Evolutionary conservation across 2,329 filamentous ascomycete genomes (phyloP), one percentile per base, ranked within the genome.

Genomic region (Lasiodiplodia citricola): DNA sequence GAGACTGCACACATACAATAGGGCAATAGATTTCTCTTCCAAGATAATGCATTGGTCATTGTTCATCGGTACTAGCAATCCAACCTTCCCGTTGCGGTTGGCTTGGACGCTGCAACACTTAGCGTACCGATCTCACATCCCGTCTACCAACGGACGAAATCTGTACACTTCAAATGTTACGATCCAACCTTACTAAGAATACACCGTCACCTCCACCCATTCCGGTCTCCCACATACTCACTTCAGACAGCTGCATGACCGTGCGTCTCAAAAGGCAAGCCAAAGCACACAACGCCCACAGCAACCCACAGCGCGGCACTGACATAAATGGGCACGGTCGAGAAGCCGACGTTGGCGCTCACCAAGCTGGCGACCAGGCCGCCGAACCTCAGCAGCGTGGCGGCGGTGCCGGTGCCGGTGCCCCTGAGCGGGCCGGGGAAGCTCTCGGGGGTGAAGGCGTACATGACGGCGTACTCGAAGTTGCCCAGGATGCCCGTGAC

Each of bases 381-480:
- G 66, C 79, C 79, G 7, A 80, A 51, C 1, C 80, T 77, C 14
- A 80, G 74, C 10, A 81, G 71, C 1, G 80, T 80, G 0, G 82
- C 81, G 0, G 82, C 81, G 4, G 81, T 78, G 83, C 86, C 85
- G 1, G 83, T 85, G 6, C 85, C 87, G 0, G 86, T 87, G 2
- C 86, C 87, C 0, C 87, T 80, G 55, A 86, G 80, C 0, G 86
- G 84, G 2, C 83, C 85, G 0, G 86, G 86, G 75, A 89, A 88
- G 0, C 85, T 85, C 71, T 89, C 86, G 0, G 87, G 87, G 0
- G 87, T 88, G 76, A 81, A 84, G 0, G 81, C 83, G 66, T 83
- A 85, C 54, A 80, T 75, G 23, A 80, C 74, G 1, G 76, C 78
- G 66, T 80, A 80, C 47, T 70, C 69, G 54, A 71, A 76, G 35